Evolutionary conservation across 768 basidiomycete species (phyloP), one percentile per base, ranked within the genome.

Genomic region (Mrakia frigida): DNA sequence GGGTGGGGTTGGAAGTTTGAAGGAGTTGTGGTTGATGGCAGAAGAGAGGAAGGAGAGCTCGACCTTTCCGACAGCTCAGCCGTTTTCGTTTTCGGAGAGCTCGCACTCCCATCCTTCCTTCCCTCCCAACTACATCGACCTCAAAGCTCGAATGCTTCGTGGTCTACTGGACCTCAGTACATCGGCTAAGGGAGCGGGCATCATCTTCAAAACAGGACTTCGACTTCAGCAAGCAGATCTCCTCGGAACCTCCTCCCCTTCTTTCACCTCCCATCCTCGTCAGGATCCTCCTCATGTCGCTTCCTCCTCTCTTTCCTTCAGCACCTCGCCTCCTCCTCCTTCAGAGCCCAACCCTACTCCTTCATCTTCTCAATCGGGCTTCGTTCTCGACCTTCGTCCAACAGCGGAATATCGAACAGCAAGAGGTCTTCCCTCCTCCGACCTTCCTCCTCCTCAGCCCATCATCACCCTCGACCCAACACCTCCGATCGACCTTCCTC

Each of bases 161-260:
- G 70, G 43, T 43, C 43, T 72, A 7, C 43, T 77, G 43, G 76
- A 77, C n/a, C 59, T 61, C 11, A 56, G 60, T n/a, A 67, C 76
- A n/a, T 59, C 76, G 1, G 41, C 67, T 13, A 60, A 60, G 11
- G 76, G 76, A 31, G 76, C 61, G n/a, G n/a, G 41, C 9, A 6
- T 77, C 18, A 73, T 77, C 70, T 77, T 77, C 76, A 39, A 39
- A 25, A 72, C 59, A 28, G 76, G 76, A 1, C 76, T 77, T 4
- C 39, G 63, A 4, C 60, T 77, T n/a, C 76, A 77, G 53, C 41
- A 43, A 33, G 52, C 53, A 9, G 76, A 77, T 61, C 76, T 77
- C 35, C 41, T 74, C 31, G 23, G 60, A 21, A 43, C 59, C 9
- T 50, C 46, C 46, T 50, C 46, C 46, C 46, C 46, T 50, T 50